phyloP scores from a whole-genome alignment of 2,329 filamentous ascomycete species.

The Diplocarpon mali region DNA sequence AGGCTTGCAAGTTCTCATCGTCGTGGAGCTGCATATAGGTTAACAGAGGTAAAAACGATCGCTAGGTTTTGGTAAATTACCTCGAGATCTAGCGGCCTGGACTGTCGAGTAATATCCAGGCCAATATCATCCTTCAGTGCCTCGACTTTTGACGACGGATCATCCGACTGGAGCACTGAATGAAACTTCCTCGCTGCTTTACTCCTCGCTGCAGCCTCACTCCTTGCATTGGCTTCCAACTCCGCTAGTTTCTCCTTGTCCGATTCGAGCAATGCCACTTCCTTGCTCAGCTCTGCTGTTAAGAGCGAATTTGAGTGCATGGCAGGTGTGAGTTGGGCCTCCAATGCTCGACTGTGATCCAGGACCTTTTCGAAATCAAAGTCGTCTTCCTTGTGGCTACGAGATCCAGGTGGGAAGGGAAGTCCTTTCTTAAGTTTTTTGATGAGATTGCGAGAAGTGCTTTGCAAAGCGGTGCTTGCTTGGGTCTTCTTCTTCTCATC shows the following conservation, averaged over 20 bases:
- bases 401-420: conserved; percentile 51
- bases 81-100: conserved; percentile 7
- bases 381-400: conserved; percentile 41
- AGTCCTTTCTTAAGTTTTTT: conserved; percentile 48
- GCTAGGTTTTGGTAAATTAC: conserved; percentile 13
- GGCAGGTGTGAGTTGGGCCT: conserved; percentile 48
- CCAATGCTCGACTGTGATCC: conserved; percentile 44
- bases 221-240: conserved; percentile 45
- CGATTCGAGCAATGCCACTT: conserved; percentile 43
- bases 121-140: conserved; percentile 14
- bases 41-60: not conserved
- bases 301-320: conserved; percentile 53
- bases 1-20: conserved; percentile 21
- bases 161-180: conserved; percentile 20
- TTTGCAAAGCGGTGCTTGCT: conserved; percentile 40
- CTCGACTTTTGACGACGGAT: conserved; percentile 4
- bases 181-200: conserved; percentile 29
- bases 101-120: conserved; percentile 3
- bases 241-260: conserved; percentile 41
- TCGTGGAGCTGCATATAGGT: conserved; percentile 11
- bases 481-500: conserved; percentile 34
- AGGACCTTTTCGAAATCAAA: conserved; percentile 57
- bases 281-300: conserved; percentile 42
- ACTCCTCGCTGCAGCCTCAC: conserved; percentile 40
- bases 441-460: conserved; percentile 43